These are phyloP conservation scores for Soucietia sequanensis DNA, from an alignment of 805 yeast species.

Conservation along the genomic window DNA sequence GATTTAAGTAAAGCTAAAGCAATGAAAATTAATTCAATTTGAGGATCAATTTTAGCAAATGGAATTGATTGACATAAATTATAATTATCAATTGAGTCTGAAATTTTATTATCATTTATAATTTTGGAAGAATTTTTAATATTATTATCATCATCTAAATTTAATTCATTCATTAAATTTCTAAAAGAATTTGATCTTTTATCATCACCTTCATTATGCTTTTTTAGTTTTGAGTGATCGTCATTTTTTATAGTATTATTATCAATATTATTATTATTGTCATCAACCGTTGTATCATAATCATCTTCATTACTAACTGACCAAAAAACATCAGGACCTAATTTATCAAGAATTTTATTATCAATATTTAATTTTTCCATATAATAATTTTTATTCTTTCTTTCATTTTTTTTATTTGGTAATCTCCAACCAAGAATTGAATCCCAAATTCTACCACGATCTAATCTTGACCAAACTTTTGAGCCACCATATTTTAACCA, in stretches of 20 bases:
- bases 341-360: conserved; percentile 27
- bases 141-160: conserved; percentile 11
- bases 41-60: conserved; percentile 67
- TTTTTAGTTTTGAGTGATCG: not conserved
- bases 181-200: conserved; percentile 25
- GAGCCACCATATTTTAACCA: conserved; percentile 93
- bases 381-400: conserved; percentile 26
- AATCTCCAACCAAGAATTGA: conserved; percentile 73
- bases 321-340: conserved; percentile 69
- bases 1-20: conserved; percentile 78
- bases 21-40: conserved; percentile 71
- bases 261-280: no score
- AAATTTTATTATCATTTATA: not conserved
- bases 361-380: conserved; percentile 31
- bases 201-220: not conserved
- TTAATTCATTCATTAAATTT: conserved; percentile 30
- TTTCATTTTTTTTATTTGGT: conserved; percentile 25
- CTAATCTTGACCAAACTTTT: conserved; percentile 76
- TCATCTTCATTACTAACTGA: conserved; percentile 21
- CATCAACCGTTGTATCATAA: not conserved
- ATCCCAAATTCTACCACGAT: conserved; percentile 91
- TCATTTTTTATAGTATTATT: no score
- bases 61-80: conserved; percentile 30
- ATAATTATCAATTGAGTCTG: not conserved
- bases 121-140: not conserved